These are phyloP conservation scores for Colletotrichum sp. DNA, from an alignment of 2,329 filamentous ascomycete species.

Conservation along the genomic window DNA sequence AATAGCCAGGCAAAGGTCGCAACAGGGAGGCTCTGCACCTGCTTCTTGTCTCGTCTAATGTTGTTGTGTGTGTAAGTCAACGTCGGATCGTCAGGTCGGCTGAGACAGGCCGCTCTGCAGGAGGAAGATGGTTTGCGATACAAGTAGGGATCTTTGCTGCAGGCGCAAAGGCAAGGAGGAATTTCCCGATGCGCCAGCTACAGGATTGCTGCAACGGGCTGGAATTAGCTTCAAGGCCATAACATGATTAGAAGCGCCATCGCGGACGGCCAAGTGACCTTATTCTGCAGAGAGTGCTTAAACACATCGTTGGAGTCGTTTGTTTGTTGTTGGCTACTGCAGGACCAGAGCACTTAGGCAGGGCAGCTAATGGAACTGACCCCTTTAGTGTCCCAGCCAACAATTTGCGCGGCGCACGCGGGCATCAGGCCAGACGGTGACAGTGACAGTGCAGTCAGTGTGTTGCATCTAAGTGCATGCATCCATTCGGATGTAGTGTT, in stretches of 20 bases:
- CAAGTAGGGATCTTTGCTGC: not conserved
- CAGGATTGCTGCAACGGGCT: not conserved
- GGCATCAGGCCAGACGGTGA: not conserved
- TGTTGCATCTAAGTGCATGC: not conserved
- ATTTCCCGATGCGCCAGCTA: not conserved
- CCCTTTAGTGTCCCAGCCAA: conserved; percentile 15
- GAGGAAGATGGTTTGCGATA: not conserved
- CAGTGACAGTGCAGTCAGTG: not conserved
- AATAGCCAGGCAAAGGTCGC: not conserved
- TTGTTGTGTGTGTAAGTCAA: not conserved
- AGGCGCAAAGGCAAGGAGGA: not conserved
- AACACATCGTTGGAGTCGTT: not conserved
- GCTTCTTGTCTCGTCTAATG: not conserved
- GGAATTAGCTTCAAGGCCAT: not conserved
- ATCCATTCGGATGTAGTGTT: not conserved
- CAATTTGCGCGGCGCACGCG: conserved; percentile 13
- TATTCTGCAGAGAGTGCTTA: not conserved
- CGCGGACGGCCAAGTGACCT: not conserved
- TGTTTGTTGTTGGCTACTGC: not conserved
- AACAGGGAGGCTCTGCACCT: not conserved
- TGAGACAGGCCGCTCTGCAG: not conserved
- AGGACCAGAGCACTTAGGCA: not conserved
- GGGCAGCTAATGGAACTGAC: conserved; percentile 2
- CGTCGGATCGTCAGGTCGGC: not conserved
- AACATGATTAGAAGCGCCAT: not conserved